Evolutionary conservation across 2,329 filamentous ascomycete genomes (phyloP), one percentile per base, ranked within the genome.

Genomic region (Colletotrichum lentis): DNA sequence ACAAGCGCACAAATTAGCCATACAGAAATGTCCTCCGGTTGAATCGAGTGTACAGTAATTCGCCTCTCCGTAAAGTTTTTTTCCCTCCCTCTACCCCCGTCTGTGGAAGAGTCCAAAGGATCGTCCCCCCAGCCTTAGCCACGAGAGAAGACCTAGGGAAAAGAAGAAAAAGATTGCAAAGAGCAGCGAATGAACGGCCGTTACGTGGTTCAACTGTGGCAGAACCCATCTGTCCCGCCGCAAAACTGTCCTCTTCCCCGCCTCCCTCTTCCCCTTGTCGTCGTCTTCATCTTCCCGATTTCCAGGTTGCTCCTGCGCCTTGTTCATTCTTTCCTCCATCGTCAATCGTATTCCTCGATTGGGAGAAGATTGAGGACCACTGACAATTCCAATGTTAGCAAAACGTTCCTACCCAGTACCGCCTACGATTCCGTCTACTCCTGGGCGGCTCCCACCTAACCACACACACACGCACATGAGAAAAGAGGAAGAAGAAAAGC

Each of bases 191-290:
- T 69, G 63, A 67, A 57, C 56, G 39, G 67, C 63, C 63, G 52
- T 69, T 67, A 62, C 62, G 67, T 69, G 67, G 67, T 66, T 67
- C 54, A 69, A 67, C 56, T 69, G 27, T 52, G 67, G 55, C 55
- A 64, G 52, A 67, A 69, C 53, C 67, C 63, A 59, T 56, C 50
- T 62, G 43, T 62, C 67, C 67, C 56, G 62, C 67, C 49, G 50
- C 39, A 54, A 35, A 20, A 24, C 46, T 39, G 31, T 22, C 63
- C 49, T 53, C 54, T 27, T 27, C 53, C 24, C 53, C 50, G 39
- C 49, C 58, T 47, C 49, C 35, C 18, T 62, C 41, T 11, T 41
- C 37, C 27, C 31, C 24, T 61, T 24, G 39, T 46, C 50, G n/a
- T 59, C 58, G 35, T 27, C 27, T 27, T 27, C 27, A 27, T 27